Base-by-base conservation (phyloP, 2,329 filamentous ascomycete genomes). In the Endocalyx cinctus region DNA sequence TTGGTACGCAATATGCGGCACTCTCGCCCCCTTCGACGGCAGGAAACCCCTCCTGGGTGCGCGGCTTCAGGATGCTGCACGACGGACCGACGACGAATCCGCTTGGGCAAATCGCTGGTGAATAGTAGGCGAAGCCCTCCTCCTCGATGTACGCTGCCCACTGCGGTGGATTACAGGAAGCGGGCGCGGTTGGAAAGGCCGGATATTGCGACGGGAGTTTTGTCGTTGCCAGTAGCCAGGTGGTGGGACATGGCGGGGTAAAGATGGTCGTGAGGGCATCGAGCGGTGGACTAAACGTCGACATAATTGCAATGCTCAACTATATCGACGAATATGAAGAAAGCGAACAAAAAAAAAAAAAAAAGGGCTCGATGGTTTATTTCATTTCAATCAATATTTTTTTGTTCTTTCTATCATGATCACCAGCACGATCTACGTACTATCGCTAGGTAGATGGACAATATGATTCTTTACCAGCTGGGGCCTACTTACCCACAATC, bases 221-320 rank as follows among this genome's bases (percentile, higher is more conserved):
- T 17, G 55, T 57, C 2, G 54, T 56, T 2, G 60, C 63, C 17
- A 65, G 30, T n/a, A 66, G 50, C 62, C 62, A 66, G 8, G 55
- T 52, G 10, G 50, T 60, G 20, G 55, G 29, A 39, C 64, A 66
- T 5, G 61, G 55, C 6, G 60, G 62, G 16, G 49, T 59, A 44
- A 66, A 67, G 27, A 66, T 42, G 27, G 61, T 61, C 15, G 62
- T 64, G 30, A 66, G 55, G 10, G 61, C 54, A 22, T 59, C 57
- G 23, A 67, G 51, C 3, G 41, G 43, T 28, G 43, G 33, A 25
- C 32, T 37, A n/a, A 40, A 33, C 23, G 31, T 35, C 29, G 37
- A 10, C 37, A 45, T 45, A n/a, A n/a, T n/a, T n/a, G n/a, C n/a
- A n/a, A n/a, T n/a, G n/a, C n/a, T n/a, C n/a, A n/a, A n/a, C n/a